These are phyloP conservation scores for Dunaliella sp. DNA, from an alignment of 139 green algal genomes.

Conservation along the genomic window DNA sequence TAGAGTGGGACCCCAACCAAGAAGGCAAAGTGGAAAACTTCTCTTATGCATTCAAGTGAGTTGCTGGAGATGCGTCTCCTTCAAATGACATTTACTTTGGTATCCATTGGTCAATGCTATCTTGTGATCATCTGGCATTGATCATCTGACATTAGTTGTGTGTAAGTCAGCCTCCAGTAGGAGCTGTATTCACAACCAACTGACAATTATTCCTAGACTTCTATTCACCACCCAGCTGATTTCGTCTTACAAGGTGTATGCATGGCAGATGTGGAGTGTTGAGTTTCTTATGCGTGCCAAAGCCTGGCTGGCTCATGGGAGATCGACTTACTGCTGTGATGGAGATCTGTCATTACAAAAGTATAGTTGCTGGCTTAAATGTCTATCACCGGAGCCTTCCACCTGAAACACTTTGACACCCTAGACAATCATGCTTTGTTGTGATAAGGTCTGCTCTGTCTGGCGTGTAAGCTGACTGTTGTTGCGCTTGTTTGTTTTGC, in stretches of 20 bases:
- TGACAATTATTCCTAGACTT: neutral
- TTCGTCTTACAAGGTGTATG: neutral
- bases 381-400: neutral
- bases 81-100: neutral
- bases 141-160: too few species aligned
- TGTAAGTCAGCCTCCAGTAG: neutral
- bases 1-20: constrained; percentile 38
- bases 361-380: neutral
- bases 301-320: neutral
- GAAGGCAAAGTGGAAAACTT: constrained; percentile 39
- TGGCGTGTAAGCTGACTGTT: neutral
- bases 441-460: neutral
- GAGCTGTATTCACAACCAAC: neutral
- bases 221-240: neutral
- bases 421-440: neutral
- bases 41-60: constrained; percentile 63
- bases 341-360: too few species aligned
- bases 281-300: too few species aligned
- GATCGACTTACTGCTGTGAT: too few species aligned
- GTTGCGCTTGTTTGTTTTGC: neutral
- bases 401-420: too few species aligned
- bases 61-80: neutral
- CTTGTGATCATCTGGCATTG: too few species aligned
- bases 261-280: too few species aligned
- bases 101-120: neutral